Conservation (phyloP, 202 grass and related monocot species). For the Panicum hallii region DNA sequence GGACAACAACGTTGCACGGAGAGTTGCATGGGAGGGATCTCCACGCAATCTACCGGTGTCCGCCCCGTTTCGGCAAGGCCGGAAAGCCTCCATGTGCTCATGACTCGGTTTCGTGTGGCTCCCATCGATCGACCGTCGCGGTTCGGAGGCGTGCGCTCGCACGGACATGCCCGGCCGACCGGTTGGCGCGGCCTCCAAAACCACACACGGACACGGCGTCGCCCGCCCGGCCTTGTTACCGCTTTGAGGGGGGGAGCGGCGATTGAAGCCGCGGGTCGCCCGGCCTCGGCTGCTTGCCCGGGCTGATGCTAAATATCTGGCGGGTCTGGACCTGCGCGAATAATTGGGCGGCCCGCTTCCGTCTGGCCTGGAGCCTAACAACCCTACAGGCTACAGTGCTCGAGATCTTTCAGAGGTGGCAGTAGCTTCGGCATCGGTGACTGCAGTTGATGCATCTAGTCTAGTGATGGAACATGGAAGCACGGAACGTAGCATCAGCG, state of each 20-base stretch:
- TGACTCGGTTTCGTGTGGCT: too few relatives aligned
- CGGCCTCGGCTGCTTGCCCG: not conserved
- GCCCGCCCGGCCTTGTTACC: not conserved
- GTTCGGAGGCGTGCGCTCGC: not conserved
- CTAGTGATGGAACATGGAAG: too few relatives aligned
- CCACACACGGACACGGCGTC: too few relatives aligned
- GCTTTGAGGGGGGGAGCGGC: not conserved
- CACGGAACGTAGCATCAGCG: too few relatives aligned
- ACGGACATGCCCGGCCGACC: not conserved
- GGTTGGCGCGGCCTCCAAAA: too few relatives aligned
- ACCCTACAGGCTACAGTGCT: too few relatives aligned
- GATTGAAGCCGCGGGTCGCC: not conserved
- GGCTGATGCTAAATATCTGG: slow-evolving; percentile 6
- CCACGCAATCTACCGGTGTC: slow-evolving; percentile 41
- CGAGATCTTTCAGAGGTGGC: too few relatives aligned
- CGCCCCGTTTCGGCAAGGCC: slow-evolving; percentile 35
- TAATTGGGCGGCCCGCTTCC: not conserved
- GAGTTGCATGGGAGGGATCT: slow-evolving; percentile 6
- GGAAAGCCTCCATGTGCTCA: not conserved
- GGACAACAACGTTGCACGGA: slow-evolving; percentile 11
- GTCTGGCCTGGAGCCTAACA: not conserved
- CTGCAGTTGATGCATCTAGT: too few relatives aligned
- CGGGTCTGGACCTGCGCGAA: not conserved
- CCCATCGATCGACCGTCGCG: too few relatives aligned
- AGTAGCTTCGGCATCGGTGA: too few relatives aligned